phyloP scores from a whole-genome alignment of 2,329 filamentous ascomycete species.

The Cercospora canescens region DNA sequence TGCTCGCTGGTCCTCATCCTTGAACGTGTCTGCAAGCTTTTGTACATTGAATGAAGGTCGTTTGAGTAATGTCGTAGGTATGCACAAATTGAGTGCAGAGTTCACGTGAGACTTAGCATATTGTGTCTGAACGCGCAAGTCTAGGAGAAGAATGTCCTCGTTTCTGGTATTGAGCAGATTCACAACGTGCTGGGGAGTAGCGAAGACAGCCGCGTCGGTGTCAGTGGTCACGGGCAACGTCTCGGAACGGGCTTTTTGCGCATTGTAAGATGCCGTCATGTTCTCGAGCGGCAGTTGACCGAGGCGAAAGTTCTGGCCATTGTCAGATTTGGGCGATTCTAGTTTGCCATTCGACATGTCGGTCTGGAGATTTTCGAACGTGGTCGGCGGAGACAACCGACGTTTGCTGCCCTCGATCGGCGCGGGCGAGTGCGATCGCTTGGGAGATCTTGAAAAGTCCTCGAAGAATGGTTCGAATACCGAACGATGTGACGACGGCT shows the following conservation, averaged over 20 bases:
- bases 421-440: conserved; percentile 49
- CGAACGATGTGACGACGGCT: conserved; percentile 22
- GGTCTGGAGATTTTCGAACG: conserved; percentile 6
- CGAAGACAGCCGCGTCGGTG: conserved; percentile 41
- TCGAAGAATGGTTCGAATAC: conserved; percentile 30
- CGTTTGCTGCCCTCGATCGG: conserved; percentile 42
- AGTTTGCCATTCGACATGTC: conserved; percentile 18
- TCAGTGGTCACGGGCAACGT: conserved; percentile 43
- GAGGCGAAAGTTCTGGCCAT: conserved; percentile 26
- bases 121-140: conserved; percentile 83
- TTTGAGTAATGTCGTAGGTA: conserved; percentile 91
- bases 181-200: conserved; percentile 50
- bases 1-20: conserved; percentile 65
- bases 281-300: conserved; percentile 34
- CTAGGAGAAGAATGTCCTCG: conserved; percentile 68
- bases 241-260: conserved; percentile 43
- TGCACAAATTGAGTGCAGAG: conserved; percentile 87
- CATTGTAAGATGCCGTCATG: conserved; percentile 18
- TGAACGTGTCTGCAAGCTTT: conserved; percentile 85
- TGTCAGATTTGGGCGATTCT: conserved; percentile 30
- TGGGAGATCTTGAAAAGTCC: conserved; percentile 44
- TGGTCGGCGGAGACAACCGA: conserved; percentile 49
- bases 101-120: conserved; percentile 73
- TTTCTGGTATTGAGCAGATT: conserved; percentile 48
- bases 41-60: conserved; percentile 85